These are phyloP conservation scores for Globisporangium orthogonon DNA, from an alignment of 352 stramenopile species.

Conservation along the genomic window DNA sequence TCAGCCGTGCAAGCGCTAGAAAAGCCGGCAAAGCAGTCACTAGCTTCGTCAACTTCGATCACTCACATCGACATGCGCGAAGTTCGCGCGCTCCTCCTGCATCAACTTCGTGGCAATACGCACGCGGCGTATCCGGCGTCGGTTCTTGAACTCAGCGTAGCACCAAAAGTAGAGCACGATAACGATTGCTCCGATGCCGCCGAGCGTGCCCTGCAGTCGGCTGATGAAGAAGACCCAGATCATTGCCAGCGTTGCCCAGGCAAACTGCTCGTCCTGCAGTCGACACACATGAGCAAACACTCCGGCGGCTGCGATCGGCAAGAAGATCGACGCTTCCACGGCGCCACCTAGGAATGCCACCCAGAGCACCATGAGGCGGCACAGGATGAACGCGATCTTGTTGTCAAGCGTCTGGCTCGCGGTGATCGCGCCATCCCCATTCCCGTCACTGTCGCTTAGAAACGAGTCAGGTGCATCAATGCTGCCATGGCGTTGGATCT, in stretches of 20 bases:
- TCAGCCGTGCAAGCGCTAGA: neutral
- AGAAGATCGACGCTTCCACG: conserved; percentile 37
- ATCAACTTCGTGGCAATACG: conserved; percentile 17
- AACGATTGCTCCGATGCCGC: conserved; percentile 30
- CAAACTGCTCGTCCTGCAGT: conserved; percentile 20
- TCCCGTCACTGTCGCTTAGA: neutral
- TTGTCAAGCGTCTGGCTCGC: conserved; percentile 13
- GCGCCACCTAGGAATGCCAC: conserved; percentile 27
- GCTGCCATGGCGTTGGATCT: conserved; percentile 5
- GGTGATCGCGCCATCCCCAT: neutral
- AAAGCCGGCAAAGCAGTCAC: neutral
- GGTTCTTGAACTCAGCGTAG: conserved; percentile 45
- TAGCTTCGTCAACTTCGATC: too few species aligned
- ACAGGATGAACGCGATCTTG: conserved; percentile 10
- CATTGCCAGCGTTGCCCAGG: conserved; percentile 24
- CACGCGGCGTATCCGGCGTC: conserved; percentile 17
- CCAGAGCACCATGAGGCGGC: conserved; percentile 23
- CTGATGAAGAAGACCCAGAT: conserved; percentile 29
- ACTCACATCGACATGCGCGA: conserved; percentile 24
- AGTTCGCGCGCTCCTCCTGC: conserved; percentile 24
- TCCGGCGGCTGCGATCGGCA: conserved; percentile 47
- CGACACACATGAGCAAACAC: conserved; percentile 27
- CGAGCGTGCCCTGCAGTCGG: conserved; percentile 32
- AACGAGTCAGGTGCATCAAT: neutral
- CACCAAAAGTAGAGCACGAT: conserved; percentile 44